Base-by-base conservation (phyloP, 495 filamentous ascomycete species). In the Polyplosphaeria fusca region DNA sequence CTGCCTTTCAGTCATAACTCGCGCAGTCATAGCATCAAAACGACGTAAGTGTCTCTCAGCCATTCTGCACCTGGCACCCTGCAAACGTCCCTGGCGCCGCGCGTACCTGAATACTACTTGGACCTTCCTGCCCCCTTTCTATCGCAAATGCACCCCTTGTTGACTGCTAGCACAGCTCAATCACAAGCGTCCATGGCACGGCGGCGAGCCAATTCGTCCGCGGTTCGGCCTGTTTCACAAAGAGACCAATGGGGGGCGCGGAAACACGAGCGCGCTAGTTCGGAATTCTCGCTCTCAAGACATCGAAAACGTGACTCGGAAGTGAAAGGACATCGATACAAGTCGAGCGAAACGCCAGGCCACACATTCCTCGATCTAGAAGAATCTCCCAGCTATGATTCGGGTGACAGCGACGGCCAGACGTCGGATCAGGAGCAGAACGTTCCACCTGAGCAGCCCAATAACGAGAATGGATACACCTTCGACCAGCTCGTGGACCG, bases 401-500 rank as follows among this genome's bases (percentile, higher is more conserved):
- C 66, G 7, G 22, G 47, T 14, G 65, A 66, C 32, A 52, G 51
- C 23, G 64, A 64, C n/a, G 25, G 24, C 18, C 48, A 57, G 24
- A 22, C 52, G 18, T 60, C 57, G 19, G 55, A 57, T 41, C 41
- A 41, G 26, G 60, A 59, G 30, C 63, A 60, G 28, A 65, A 53
- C 43, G 41, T 60, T 55, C 54, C 19, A 32, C 43, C 46, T 9
- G 61, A 54, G 30, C 47, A 39, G 41, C 63, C 48, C 4, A 60
- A 52, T 12, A 57, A 64, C 18, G 69, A 72, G 35, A 68, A 52
- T 22, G 71, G 71, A 11, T 66, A 68, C 24, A 83, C 82, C 5
- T 95, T 95, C 63, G 90, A 94, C 63, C 88, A 95, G 47, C 77
- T 98, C 7, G 86, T 97, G 14, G 90, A 96, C 68, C 85, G 88